Base-by-base conservation (phyloP, 2,329 filamentous ascomycete genomes). In the Stemphylium vesicarium region DNA sequence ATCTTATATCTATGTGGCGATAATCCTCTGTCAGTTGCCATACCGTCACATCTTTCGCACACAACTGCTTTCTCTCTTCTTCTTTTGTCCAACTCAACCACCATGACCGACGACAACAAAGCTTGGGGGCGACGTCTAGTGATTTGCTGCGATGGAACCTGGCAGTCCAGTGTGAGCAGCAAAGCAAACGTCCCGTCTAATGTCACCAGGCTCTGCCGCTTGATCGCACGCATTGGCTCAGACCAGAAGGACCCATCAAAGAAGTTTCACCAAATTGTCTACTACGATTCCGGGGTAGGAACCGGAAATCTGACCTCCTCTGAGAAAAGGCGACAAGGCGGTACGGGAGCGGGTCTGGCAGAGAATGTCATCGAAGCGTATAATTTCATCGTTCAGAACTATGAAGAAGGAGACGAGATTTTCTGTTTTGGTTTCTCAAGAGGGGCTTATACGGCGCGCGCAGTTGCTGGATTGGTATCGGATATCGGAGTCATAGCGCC, bases 321-420 rank as follows among this genome's bases (percentile, higher is more conserved):
- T 5, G 73, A 75, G 31, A 33, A 48, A 4, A 57, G 29, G n/a
- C 60, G 69, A 31, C 73, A 75, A 56, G 79, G 78, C 8, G 74
- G 73, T n/a, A 76, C 74, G 9, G 79, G 78, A 8, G 73, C 75
- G 39, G 79, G 80, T 1, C 69, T 82, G 1, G 70, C 72, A 1
- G 78, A 81, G 33, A 80, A 82, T 44, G 78, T 82, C 4, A 76
- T 80, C 13, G 77, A 81, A 64, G 79, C 75, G 1, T 82, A 84
- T 58, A 76, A 77, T 33, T 84, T 82, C 67, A 73, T 84, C 6
- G 76, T 78, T 6, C 73, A 79, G 31, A 84, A 84, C 60, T 84
- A 79, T 47, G 65, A 76, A 18, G 68, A 74, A 0, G 82, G 81
- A 36, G 79, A 81, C 47, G 77, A 78, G 22, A 79, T 81, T 37